Percentiles rank a stretch among this genome's conserved stretches.
phyloP scores from a whole-genome alignment of 2,329 filamentous ascomycete genomes.

The Aureobasidium sp. region DNA sequence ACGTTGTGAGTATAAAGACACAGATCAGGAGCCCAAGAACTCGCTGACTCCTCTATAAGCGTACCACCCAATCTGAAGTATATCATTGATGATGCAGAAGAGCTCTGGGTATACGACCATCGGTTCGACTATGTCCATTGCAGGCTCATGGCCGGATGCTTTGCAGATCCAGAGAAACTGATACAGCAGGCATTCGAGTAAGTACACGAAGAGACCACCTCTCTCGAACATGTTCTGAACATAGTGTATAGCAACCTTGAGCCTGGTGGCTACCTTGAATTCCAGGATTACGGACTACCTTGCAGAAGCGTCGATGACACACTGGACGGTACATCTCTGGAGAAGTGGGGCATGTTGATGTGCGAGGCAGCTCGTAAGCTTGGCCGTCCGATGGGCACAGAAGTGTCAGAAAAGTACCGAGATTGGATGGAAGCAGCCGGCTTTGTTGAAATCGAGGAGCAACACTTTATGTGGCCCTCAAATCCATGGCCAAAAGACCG shows the following conservation, averaged over 20 bases:
- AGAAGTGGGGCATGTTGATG: conserved; percentile 30
- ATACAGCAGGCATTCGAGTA: conserved; percentile 43
- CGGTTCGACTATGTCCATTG: conserved; percentile 52
- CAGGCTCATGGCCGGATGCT: conserved; percentile 44
- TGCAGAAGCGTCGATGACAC: conserved; percentile 34
- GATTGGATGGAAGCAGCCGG: conserved; percentile 35
- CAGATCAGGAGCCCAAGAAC: no score
- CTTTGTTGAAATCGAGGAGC: conserved; percentile 38
- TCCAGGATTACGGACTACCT: conserved; percentile 42
- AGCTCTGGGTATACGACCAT: conserved; percentile 50
- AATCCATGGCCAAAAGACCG: conserved; percentile 43
- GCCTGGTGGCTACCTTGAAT: conserved; percentile 46
- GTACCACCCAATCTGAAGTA: conserved; percentile 57
- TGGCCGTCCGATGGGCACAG: conserved; percentile 36
- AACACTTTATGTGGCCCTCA: conserved; percentile 36
- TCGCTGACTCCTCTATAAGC: conserved; percentile 23
- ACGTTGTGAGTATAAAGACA: conserved; percentile 27
- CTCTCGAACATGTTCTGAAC: no score
- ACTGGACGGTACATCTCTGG: conserved; percentile 27
- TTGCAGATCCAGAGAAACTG: conserved; percentile 48
- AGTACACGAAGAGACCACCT: conserved; percentile 14
- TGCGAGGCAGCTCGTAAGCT: conserved; percentile 33
- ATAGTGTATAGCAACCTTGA: no score
- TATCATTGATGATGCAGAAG: conserved; percentile 56
- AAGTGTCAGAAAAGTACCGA: conserved; percentile 33